Base-by-base conservation (phyloP, 306 rosid genomes). In the Nissolia schottii region DNA sequence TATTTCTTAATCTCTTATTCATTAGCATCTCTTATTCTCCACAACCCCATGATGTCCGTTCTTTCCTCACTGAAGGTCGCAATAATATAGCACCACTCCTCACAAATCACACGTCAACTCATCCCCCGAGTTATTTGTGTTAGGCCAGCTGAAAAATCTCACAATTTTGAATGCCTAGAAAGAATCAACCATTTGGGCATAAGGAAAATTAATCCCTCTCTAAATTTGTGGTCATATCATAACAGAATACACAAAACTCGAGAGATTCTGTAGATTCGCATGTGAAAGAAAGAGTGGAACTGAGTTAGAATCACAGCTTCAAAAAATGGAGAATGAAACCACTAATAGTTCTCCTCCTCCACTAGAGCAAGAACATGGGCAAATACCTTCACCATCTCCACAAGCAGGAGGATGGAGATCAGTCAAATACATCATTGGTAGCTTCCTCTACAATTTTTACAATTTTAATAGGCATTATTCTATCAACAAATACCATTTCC, bases 321-420 rank as follows among this genome's bases (percentile, higher is more conserved):
- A 2, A 5, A 20, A 67, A 24, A 77, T 59, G 83, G 79, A 73
- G 76, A 73, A 66, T 38, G 66, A n/a, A 38, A 66, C 6, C 14
- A 65, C 58, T 27, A 41, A 79, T 41, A 34, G n/a, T 22, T 46
- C 58, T 57, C 22, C 40, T 24, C 1, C 23, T 57, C 29, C 64
- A 37, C 24, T 35, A 0, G 71, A 79, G 50, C 41, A 18, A 35
- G 40, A 73, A 65, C 75, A 46, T 19, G 70, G 57, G 15, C 50
- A 2, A 35, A 15, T 29, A 27, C 25, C 43, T 11, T 1, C 50
- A 56, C 53, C 74, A 67, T 45, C 64, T 0, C 27, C 3, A 49
- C 19, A 65, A 48, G 19, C 59, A 6, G 83, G 79, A 73, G 83
- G 79, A 5, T 73, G 75, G 83, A 79, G 76, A 72, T 73, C 83